These are phyloP conservation scores for Sclerotinia borealis DNA, from an alignment of 2,329 filamentous ascomycete genomes.

Conservation along the genomic window DNA sequence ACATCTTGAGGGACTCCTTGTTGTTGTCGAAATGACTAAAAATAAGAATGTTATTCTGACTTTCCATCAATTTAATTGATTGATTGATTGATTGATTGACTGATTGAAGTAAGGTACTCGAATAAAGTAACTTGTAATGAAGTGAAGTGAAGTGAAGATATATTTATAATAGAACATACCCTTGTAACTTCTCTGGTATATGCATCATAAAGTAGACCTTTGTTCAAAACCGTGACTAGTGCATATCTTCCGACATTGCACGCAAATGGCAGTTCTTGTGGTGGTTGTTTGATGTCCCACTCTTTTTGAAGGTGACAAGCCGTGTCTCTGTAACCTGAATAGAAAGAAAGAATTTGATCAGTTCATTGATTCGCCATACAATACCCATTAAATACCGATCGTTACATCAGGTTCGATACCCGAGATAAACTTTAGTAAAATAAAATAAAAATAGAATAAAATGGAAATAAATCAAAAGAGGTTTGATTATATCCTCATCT, in stretches of 20 bases:
- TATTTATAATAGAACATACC: constrained; percentile 26
- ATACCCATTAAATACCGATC: too few species aligned
- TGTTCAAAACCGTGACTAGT: constrained; percentile 56
- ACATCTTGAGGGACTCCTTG: not conserved
- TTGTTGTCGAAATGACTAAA: constrained; percentile 1
- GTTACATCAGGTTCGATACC: not conserved
- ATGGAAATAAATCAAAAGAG: too few species aligned
- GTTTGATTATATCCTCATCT: not conserved
- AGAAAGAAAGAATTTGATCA: constrained; percentile 13
- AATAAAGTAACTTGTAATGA: not conserved
- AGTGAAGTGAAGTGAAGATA: not conserved
- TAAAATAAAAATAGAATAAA: not conserved
- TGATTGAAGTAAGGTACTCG: not conserved
- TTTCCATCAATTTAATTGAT: too few species aligned
- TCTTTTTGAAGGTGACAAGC: constrained; percentile 63
- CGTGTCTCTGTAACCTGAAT: constrained; percentile 59
- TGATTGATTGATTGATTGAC: not conserved
- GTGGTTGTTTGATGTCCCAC: constrained; percentile 58
- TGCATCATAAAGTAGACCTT: constrained; percentile 55
- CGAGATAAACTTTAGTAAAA: too few species aligned
- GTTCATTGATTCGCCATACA: constrained; percentile 5
- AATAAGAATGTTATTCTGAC: not conserved
- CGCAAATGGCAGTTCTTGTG: constrained; percentile 59
- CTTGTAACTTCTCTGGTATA: constrained; percentile 45
- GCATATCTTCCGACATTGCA: constrained; percentile 59